Percentiles rank a stretch among this genome's conserved stretches.
These are phyloP conservation scores for Kwoniella heveanensis DNA, from an alignment of 768 basidiomycete species.

Conservation along the genomic window DNA sequence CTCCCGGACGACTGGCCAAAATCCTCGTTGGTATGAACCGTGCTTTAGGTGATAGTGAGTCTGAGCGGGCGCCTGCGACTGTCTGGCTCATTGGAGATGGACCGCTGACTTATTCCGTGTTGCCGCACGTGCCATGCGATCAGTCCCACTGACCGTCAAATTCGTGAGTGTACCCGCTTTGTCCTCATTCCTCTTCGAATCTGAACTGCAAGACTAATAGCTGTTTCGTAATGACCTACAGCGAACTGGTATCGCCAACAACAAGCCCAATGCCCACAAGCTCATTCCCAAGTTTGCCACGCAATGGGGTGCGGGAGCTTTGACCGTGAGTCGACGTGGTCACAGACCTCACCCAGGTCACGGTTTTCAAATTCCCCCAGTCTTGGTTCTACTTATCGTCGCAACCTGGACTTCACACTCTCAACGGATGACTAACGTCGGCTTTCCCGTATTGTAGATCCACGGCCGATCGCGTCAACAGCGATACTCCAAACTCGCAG, in stretches of 20 bases:
- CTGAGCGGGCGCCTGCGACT: neutral
- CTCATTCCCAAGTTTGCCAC: conserved; percentile 74
- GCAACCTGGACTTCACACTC: no score
- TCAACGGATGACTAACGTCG: no score
- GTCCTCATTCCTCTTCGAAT: no score
- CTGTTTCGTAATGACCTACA: conserved; percentile 61
- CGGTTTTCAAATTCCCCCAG: no score
- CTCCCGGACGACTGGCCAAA: conserved; percentile 77
- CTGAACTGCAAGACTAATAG: conserved; percentile 61
- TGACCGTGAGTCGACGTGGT: conserved; percentile 64
- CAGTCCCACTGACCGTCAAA: conserved; percentile 66
- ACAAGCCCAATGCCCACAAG: conserved; percentile 82
- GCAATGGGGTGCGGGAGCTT: conserved; percentile 63
- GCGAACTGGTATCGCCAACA: conserved; percentile 85
- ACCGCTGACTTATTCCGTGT: neutral
- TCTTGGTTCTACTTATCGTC: no score
- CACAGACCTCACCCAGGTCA: no score
- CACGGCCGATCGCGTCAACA: conserved; percentile 95
- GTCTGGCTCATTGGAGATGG: neutral
- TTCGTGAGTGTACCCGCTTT: conserved; percentile 43
- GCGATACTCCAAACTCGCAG: conserved; percentile 85
- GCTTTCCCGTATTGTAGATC: no score
- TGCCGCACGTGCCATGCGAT: neutral
- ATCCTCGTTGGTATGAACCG: conserved; percentile 88
- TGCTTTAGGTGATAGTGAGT: conserved; percentile 72